These are phyloP conservation scores for Coemansia sp. DNA, from an alignment of 192 early-diverging fungal species.

Conservation along the genomic window DNA sequence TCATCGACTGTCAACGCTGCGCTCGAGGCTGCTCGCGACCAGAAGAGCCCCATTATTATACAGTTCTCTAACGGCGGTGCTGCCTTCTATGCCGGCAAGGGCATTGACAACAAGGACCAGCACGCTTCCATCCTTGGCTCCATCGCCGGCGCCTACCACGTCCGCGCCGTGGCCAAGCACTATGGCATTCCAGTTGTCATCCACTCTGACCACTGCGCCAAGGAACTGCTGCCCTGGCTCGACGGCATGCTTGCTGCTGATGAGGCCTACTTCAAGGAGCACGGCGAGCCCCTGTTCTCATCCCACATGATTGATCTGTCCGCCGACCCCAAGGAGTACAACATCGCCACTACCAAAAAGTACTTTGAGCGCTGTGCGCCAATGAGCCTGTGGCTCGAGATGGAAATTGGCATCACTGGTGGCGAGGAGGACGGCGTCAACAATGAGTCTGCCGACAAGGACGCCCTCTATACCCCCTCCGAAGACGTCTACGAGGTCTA, in stretches of 20 bases:
- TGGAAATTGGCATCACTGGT: constrained; percentile 98
- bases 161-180: constrained; percentile 74
- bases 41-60: constrained; percentile 89
- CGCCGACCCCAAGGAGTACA: constrained; percentile 90
- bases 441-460: constrained; percentile 90
- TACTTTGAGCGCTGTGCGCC: constrained; percentile 90
- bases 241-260: constrained; percentile 95
- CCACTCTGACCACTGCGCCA: constrained; percentile 96
- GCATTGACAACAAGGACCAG: constrained; percentile 84
- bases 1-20: constrained; percentile 89
- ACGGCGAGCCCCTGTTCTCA: constrained; percentile 91
- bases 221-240: constrained; percentile 96
- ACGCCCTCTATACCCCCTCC: constrained; percentile 89
- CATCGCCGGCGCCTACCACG: constrained; percentile 86
- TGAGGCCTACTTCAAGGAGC: constrained; percentile 89
- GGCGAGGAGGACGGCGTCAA: constrained; percentile 99
- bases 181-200: constrained; percentile 76
- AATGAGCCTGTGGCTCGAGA: constrained; percentile 88
- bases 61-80: constrained; percentile 95
- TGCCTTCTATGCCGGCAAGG: constrained; percentile 92
- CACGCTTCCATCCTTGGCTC: constrained; percentile 85
- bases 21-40: constrained; percentile 91
- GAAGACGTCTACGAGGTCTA: constrained; percentile 96
- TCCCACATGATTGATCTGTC: constrained; percentile 98
- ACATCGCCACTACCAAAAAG: constrained; percentile 85